Base-by-base conservation (phyloP, 805 yeast species). In the Wickerhamiella musiphila region DNA sequence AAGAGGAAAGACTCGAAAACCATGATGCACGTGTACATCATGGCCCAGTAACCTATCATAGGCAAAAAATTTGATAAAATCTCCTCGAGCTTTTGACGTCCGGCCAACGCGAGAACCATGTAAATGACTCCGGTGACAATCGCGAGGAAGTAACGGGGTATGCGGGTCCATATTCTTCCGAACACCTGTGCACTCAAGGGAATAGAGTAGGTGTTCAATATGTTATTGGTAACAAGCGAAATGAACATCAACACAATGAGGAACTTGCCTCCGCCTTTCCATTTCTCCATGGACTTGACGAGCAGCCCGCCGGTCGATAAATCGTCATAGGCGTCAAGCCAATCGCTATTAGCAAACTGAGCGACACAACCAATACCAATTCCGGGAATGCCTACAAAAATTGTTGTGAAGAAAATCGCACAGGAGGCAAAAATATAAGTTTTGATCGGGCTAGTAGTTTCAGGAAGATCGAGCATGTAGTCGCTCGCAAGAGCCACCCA, bases 401-500 rank as follows among this genome's bases (percentile, higher is more conserved):
- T 57, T 0, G 93, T 77, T 15, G 93, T 93, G 7, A 77, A 31
- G 31, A 68, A 58, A 14, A 75, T 70, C 2, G 78, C 77, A 16
- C 70, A 56, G 41, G 76, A 72, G 0, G 93, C 79, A 40, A 74
- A 56, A 13, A 54, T 15, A 45, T 72, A 77, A 2, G 75, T 59
- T 36, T 63, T 64, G 33, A 51, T 38, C 34, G 68, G 68, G 2
- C 77, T 63, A 1, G 79, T 68, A 25, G 63, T 59, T 45, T 77
- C 86, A 1, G 93, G 93, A 44, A 81, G 71, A 31, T 79, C 60
- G 30, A 82, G 68, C 51, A 78, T 78, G 52, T 82, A 82, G 53
- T 82, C 94, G 0, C 84, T 64, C 0, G 93, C 79, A 38, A 78
- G 67, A 2, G 84, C 74, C 27, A 92, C 84, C 94, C 94, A 82